phyloP scores from a whole-genome alignment of 1,139 yeast genomes.

The Pichia sorboxylosa region DNA sequence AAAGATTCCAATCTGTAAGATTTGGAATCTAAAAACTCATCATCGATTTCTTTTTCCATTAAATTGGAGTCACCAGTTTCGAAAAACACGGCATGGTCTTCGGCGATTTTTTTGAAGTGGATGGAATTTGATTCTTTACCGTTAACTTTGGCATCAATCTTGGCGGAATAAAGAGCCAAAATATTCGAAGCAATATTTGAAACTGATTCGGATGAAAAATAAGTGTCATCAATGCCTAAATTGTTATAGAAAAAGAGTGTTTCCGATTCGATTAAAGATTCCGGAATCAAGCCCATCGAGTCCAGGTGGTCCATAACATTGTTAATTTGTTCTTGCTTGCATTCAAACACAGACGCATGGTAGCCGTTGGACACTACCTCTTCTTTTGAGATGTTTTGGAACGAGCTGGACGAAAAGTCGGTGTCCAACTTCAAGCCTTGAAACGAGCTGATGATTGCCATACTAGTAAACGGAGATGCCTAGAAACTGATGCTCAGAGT shows the following conservation, averaged over 20 bases:
- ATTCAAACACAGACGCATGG: conserved; percentile 63
- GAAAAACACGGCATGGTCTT: conserved; percentile 85
- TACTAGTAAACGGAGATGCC: too few species aligned
- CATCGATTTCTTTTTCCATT: conserved; percentile 64
- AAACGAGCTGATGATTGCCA: conserved; percentile 10
- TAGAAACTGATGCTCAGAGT: too few species aligned
- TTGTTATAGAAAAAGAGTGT: conserved; percentile 82
- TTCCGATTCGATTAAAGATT: conserved; percentile 71
- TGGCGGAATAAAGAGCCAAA: conserved; percentile 84
- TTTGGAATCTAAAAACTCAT: conserved; percentile 51
- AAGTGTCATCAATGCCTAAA: conserved; percentile 85
- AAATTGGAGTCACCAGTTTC: conserved; percentile 36
- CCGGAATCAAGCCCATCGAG: conserved; percentile 82
- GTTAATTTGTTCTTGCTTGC: conserved; percentile 72
- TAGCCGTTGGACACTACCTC: conserved; percentile 41
- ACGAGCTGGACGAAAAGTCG: conserved; percentile 25
- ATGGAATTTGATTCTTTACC: conserved; percentile 40
- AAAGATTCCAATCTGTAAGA: conserved; percentile 76
- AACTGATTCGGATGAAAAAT: conserved; percentile 78
- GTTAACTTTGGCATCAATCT: conserved; percentile 70
- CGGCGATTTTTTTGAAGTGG: conserved; percentile 64
- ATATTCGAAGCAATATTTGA: conserved; percentile 73
- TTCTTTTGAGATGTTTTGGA: conserved; percentile 20
- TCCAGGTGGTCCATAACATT: conserved; percentile 76
- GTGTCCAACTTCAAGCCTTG: conserved; percentile 21